Evolutionary conservation across 176 grass and related monocot species (phyloP), one percentile per base, ranked within the genome.

Genomic region (Triticum aestivum): DNA sequence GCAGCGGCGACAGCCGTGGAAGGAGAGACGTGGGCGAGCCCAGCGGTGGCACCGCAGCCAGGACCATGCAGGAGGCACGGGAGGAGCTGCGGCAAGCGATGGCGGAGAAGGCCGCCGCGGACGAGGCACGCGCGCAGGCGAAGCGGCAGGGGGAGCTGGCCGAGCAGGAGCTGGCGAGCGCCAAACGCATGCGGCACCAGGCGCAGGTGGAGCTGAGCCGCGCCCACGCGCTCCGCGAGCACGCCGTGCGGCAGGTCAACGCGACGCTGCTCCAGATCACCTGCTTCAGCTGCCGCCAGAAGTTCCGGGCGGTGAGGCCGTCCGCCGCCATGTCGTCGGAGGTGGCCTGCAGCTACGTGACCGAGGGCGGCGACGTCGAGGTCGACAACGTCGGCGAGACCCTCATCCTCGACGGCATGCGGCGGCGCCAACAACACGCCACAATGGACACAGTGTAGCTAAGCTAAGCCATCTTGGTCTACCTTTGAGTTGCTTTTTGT

Each of bases 121-220:
- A 94, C 32, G 93, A 96, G 75, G 90, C 92, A 4, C 87, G 96
- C 34, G 88, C 89, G 61, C 88, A 96, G 77, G 96, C 96, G 7
- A 89, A 77, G 86, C 79, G 77, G 84, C 94, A 93, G 84, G 82
- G 90, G 21, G 97, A 96, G 83, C 41, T 97, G 13, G 97, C 97
- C 20, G 94, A 99, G 84, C 90, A 89, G 82, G 97, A 99, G 83
- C 89, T 99, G 59, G 83, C 79, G 11, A 85, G 79, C 80, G 97
- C 97, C 3, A 94, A 91, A 83, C 84, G 97, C 65, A 91, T 96
- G 49, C 89, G 97, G 85, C 90, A 91, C 21, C 92, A 93, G 59
- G 94, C 97, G 54, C 92, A 94, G 90, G 75, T 84, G 64, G 97
- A 99, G 87, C 94, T 99, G n/a, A 86, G 83, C 84, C 91, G 92